Evolutionary conservation across 257 asterid genomes (phyloP), one percentile per base, ranked within the genome.

Genomic region (Eucommia ulmoides): DNA sequence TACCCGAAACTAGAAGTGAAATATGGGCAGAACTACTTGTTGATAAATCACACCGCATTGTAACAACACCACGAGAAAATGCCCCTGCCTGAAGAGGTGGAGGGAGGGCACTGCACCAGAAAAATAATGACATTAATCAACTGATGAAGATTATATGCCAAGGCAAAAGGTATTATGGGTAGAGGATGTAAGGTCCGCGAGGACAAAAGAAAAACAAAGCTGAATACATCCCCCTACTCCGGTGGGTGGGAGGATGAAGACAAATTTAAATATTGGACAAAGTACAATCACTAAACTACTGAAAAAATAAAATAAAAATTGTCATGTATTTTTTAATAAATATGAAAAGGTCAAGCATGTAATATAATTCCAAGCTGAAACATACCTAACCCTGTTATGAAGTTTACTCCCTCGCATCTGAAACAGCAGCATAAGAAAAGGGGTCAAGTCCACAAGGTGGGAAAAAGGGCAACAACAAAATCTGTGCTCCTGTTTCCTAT

Each of bases 21-120:
- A 91, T 81, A 72, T 91, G 97, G 45, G 94, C 82, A 12, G 87
- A 86, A 73, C 91, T 87, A 77, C 85, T 72, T 51, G 99, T 91
- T 5, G 99, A 78, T 56, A 91, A 54, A 69, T 91, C 99, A 61
- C 99, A 91, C 44, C 97, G 69, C 99, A 91, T 91, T 8, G 97
- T 91, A 46, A 91, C 93, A 3, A 91, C 97, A 59, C 93, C 97
- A 54, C 97, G 99, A 52, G 97, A 86, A 74, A 91, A 77, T 50
- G 84, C 70, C 60, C 79, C 94, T 48, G 94, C 97, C 75, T 91
- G 93, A 66, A 91, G 97, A 22, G 97, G 99, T 50, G 99, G 99
- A 58, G 99, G 99, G 56, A 87, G 81, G 22, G 99, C 94, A 33
- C 97, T 91, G 82, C 47, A 79, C 35, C 45, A 64, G 7, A 50